Conservation (phyloP, 2,329 filamentous ascomycete species). For the Paraphoma chrysanthemicola region DNA sequence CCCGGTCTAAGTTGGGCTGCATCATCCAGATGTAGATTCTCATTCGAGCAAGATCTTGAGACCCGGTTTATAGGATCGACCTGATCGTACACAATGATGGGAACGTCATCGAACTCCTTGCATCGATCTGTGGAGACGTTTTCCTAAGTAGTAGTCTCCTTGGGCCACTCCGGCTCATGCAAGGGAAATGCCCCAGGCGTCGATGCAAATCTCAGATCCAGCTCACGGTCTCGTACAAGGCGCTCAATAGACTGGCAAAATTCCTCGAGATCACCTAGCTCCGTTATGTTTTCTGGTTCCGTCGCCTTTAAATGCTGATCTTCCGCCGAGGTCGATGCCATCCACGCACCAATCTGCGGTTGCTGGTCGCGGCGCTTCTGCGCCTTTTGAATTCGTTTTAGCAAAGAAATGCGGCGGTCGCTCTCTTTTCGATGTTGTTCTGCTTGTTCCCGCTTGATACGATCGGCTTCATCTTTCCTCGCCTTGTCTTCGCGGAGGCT, state of each 20-base stretch:
- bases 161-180: neutral
- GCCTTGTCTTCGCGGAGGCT: neutral
- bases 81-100: neutral
- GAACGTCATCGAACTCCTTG: neutral
- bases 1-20: neutral
- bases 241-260: neutral
- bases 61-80: neutral
- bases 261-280: neutral
- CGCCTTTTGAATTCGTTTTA: neutral
- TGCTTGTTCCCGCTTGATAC: neutral
- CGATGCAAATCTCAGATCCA: neutral
- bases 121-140: neutral
- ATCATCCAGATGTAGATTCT: neutral
- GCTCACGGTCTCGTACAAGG: neutral
- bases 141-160: neutral
- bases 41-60: neutral
- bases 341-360: neutral
- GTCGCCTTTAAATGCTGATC: neutral
- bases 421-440: neutral
- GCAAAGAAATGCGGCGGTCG: neutral
- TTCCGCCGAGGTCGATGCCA: neutral
- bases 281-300: neutral
- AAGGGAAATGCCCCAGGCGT: neutral
- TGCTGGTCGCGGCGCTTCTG: neutral
- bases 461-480: neutral